Evolutionary conservation across 106 monocot species (phyloP), one percentile per base, ranked within the genome.

Genomic region (Posidonia australis): DNA sequence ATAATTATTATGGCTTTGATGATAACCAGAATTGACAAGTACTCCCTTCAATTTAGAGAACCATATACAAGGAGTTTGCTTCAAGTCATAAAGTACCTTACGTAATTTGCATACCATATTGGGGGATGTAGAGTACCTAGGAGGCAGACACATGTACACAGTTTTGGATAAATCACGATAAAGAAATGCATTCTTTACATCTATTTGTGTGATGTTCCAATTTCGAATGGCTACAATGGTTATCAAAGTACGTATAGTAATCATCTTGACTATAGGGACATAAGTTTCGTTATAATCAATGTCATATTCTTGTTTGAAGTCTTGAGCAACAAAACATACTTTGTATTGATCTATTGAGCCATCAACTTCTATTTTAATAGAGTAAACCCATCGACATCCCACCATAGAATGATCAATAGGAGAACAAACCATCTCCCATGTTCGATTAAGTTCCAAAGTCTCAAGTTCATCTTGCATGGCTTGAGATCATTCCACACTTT

Each of bases 11-110:
- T 66, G 23, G 51, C 42, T 61, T 74, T 74, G 44, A 0, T 22
- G 13, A 62, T 61, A 62, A 42, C 67, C 67, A 5, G 2, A 60
- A 21, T 20, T n/a, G 28, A 32, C 19, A 60, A 67, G 74, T 17
- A 60, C 17, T 13, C 5, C 67, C 18, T 59, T 52, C 21, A 75
- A 61, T 44, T 69, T 70, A n/a, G 75, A 25, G 48, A 75, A 75
- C 75, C 74, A 80, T 61, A 59, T 46, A 17, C 60, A 13, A 45
- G 71, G 62, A 42, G 66, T 66, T 75, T 80, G 75, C 46, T 75
- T 80, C 16, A 80, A 58, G 5, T 65, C 60, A 71, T 80, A 80
- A 1, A 80, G 28, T 36, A 49, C 65, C 27, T 24, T 74, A 0
- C 25, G 55, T 2, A 64, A 27, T 27, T 66, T 30, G 46, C 63